Evolutionary conservation across 345 rosid genomes (phyloP), one percentile per base, ranked within the genome.

Genomic region (Luvunga scandens): DNA sequence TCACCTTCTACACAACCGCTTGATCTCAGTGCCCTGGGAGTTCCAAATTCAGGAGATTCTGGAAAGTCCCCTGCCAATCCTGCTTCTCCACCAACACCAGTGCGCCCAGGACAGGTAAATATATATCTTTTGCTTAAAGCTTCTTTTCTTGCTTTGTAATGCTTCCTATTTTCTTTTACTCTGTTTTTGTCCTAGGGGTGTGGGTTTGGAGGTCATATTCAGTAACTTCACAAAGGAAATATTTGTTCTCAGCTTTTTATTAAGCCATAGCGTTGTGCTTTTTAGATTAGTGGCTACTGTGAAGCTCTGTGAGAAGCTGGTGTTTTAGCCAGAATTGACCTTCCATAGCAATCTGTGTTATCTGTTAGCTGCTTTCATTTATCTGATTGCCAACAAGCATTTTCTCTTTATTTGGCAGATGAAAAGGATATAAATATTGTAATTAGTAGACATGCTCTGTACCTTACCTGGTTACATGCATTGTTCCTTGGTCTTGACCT

Each of bases 61-160:
- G 95, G 86, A 76, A 96, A 94, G 78, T 87, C 93, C 76, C 74
- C 87, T 68, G 80, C 57, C 13, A 90, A 70, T 57, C 83, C 91
- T 73, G 68, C 91, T 65, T 79, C 92, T 33, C 89, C 91, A 27
- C 93, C 93, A 42, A 77, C 88, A 72, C 73, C 95, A 19, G 98
- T 96, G 83, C 92, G 97, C 66, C 97, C 98, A 77, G 99, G 99
- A 81, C 98, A 94, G 97, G 99, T 94, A 68, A 85, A 73, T 45
- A 30, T 39, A 36, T 56, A 28, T 71, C 27, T 22, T 77, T 38
- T 33, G 33, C 63, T 66, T 38, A 1, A 25, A 14, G 9, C 38
- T 67, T 7, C 14, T 55, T 50, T 34, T 21, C 18, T 30, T 56
- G 38, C 48, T 24, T 48, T 69, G 55, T 60, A n/a, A 9, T 5